Percentiles rank a stretch among this genome's conserved stretches.
Evolutionary conservation across 1,284 basidiomycete genomes (phyloP).

Genomic region (Xerocomus minutiporus): DNA sequence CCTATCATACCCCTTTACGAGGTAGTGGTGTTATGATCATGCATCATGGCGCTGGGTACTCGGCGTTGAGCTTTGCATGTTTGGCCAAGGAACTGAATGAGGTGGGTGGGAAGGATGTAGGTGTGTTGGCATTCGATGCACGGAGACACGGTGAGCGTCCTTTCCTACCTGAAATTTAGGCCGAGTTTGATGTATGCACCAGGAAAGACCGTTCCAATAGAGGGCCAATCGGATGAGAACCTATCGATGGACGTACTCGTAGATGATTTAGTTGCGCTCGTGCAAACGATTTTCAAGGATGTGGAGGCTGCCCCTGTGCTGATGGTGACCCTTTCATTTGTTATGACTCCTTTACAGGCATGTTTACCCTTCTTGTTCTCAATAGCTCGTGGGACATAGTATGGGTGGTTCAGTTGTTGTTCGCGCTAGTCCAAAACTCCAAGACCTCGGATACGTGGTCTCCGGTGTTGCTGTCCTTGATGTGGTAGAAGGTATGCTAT

Average conservation of each 20-base stretch:
- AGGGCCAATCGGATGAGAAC: constrained; percentile 49
- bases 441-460: constrained; percentile 65
- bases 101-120: constrained; percentile 67
- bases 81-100: constrained; percentile 74
- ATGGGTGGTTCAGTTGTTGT: constrained; percentile 91
- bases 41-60: constrained; percentile 94
- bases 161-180: background rate
- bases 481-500: constrained; percentile 81
- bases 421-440: constrained; percentile 61
- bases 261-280: constrained; percentile 64
- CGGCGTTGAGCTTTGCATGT: constrained; percentile 84
- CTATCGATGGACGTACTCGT: constrained; percentile 70
- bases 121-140: constrained; percentile 81
- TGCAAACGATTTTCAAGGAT: constrained; percentile 68
- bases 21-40: constrained; percentile 68
- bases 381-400: constrained; percentile 80
- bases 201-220: constrained; percentile 61
- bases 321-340: constrained; percentile 45
- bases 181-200: background rate
- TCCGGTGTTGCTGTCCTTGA: constrained; percentile 88
- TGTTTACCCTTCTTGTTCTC: constrained; percentile 1
- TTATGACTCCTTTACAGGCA: background rate
- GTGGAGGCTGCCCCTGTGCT: constrained; percentile 61
- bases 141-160: constrained; percentile 76
- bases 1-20: constrained; percentile 69